Base-by-base conservation (phyloP, 768 basidiomycete species). In the Clitopilus passeckerianus region DNA sequence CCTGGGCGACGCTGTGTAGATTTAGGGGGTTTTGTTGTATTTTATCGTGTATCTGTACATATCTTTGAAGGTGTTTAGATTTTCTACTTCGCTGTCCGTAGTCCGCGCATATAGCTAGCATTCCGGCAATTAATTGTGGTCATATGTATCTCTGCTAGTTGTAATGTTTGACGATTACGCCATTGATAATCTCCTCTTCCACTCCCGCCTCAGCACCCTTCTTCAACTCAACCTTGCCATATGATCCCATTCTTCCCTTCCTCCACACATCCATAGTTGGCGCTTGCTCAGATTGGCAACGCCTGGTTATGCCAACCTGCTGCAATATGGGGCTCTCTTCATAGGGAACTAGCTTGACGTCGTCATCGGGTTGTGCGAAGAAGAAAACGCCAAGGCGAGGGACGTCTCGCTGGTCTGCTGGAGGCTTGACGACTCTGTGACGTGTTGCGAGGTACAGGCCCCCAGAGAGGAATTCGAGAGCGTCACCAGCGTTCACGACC, bases 401-500 rank as follows among this genome's bases (percentile, higher is more conserved):
- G 61, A 75, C 70, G 30, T 66, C 67, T 30, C 71, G 78, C 62
- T 87, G 86, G 60, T 86, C 84, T 0, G 66, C 63, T 9, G 85
- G 86, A 1, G 85, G 86, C 63, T 82, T 81, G 2, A 84, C 74
- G 16, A 87, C 85, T 14, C 85, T 80, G 54, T 86, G 85, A 55
- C 85, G 79, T 1, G 84, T 86, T 6, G 77, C 82, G 43, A 74
- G 77, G 68, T 86, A 86, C 61, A 72, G 84, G 1, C 84, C 83
- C 1, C 86, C 84, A 0, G 83, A 82, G 27, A 86, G 74, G 64
- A 86, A 83, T 56, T 86, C 80, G 61, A 88, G 66, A 0, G 79
- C 77, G 59, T 86, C 86, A 4, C 85, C 85, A 0, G 82, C 76
- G 56, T 87, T 86, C 53, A 88, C 75, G 8, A 85, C 77, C 86